Percentiles rank a stretch among this genome's conserved stretches.
Conservation (phyloP, 208 protist genomes). For the Wallacemonas sp. region DNA sequence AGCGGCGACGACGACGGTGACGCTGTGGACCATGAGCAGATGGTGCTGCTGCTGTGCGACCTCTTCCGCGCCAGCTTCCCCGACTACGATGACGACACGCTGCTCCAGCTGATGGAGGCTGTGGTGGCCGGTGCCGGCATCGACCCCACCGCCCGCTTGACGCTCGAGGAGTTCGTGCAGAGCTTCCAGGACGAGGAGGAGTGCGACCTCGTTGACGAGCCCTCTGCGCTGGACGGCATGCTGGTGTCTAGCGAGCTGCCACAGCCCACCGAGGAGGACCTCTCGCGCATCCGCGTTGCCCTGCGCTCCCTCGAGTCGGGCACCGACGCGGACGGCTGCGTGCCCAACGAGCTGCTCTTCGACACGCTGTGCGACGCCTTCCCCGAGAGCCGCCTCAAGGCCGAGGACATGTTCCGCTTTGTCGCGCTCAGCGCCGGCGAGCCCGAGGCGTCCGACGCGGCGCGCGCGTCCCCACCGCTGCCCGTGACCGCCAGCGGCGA, state of each 20-base stretch:
- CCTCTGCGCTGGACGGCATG: background rate
- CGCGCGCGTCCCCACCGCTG: background rate
- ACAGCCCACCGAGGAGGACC: slow-evolving; percentile 42
- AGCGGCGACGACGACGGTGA: slow-evolving; percentile 22
- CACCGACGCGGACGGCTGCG: slow-evolving; percentile 36
- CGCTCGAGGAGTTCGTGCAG: slow-evolving; percentile 68
- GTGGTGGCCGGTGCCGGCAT: slow-evolving; percentile 58
- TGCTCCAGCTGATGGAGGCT: slow-evolving; percentile 65
- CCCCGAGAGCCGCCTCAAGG: slow-evolving; percentile 26
- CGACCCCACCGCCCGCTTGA: slow-evolving; percentile 37
- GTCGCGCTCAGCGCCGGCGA: slow-evolving; percentile 28
- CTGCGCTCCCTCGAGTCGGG: slow-evolving; percentile 38
- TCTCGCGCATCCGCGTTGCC: slow-evolving; percentile 45
- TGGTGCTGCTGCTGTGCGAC: slow-evolving; percentile 51
- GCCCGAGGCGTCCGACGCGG: slow-evolving; percentile 12
- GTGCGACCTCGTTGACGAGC: slow-evolving; percentile 25
- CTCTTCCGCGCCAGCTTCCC: slow-evolving; percentile 74
- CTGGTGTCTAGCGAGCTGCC: background rate
- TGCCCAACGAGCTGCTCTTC: slow-evolving; percentile 43
- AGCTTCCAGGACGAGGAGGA: slow-evolving; percentile 70
- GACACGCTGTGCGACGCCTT: slow-evolving; percentile 40
- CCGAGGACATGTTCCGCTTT: slow-evolving; percentile 56
- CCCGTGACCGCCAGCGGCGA: too few relatives aligned
- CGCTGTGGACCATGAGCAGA: slow-evolving; percentile 46
- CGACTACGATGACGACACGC: slow-evolving; percentile 58